Evolutionary conservation across 129 eudicot species (phyloP).

Genomic region (Tagetes erecta): DNA sequence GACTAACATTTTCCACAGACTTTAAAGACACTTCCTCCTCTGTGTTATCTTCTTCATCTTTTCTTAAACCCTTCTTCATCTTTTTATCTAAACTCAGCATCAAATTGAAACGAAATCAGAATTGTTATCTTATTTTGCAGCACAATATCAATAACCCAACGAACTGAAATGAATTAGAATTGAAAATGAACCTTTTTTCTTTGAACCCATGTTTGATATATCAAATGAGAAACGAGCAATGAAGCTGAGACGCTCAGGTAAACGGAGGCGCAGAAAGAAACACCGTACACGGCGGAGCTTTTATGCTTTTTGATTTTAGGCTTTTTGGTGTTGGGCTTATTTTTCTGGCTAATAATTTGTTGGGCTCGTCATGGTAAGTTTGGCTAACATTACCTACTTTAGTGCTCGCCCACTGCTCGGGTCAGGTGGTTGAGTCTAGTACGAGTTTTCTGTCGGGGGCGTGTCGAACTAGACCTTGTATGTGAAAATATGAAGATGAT

Average conservation of each 20-base stretch:
- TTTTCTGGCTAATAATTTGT: not conserved
- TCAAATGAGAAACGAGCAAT: not conserved
- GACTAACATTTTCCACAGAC: slow-evolving; percentile 38
- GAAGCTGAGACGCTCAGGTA: no score
- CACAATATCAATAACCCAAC: not conserved
- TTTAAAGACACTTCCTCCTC: slow-evolving; percentile 31
- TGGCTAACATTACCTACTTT: no score
- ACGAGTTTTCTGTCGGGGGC: no score
- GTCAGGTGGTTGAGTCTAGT: no score
- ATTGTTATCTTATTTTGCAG: not conserved
- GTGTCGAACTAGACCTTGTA: no score
- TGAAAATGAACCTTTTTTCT: slow-evolving; percentile 36
- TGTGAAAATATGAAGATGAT: no score
- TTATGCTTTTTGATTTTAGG: not conserved
- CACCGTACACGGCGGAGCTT: not conserved
- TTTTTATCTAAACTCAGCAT: slow-evolving; percentile 38
- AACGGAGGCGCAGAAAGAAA: not conserved
- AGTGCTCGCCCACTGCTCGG: no score
- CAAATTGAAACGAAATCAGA: not conserved
- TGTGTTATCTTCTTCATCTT: slow-evolving; percentile 30
- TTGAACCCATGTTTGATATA: slow-evolving; percentile 35
- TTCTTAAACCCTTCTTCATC: slow-evolving; percentile 18
- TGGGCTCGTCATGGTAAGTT: not conserved
- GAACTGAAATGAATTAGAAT: not conserved
- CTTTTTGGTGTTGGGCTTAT: not conserved